A percentile compares a stretch with the other conserved stretches of the same genome.
Conservation (phyloP, 495 filamentous ascomycete genomes). For the Xylaria cubensis region DNA sequence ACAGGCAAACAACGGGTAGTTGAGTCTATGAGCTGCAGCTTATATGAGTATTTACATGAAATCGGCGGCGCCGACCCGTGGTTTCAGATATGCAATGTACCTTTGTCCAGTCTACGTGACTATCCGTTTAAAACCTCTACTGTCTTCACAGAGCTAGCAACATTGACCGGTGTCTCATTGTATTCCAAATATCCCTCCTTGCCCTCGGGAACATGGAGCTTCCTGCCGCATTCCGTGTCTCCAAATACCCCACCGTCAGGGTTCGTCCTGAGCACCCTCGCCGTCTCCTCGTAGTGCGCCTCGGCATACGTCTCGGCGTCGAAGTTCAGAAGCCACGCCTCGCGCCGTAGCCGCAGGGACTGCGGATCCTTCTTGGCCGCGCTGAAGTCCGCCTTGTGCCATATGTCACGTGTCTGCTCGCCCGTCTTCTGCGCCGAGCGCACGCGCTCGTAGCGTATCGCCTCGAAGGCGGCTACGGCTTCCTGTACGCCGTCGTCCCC, state of each 20-base stretch:
- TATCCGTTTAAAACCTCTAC: slow-evolving; percentile 1
- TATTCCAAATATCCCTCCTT: slow-evolving; percentile 36
- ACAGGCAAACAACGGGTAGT: too few relatives aligned
- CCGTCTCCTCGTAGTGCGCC: slow-evolving; percentile 35
- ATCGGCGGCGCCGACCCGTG: too few relatives aligned
- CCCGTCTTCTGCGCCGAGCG: slow-evolving; percentile 64
- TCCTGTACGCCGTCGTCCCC: slow-evolving; percentile 48
- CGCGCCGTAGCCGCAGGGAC: slow-evolving; percentile 59
- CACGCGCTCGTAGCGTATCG: slow-evolving; percentile 60
- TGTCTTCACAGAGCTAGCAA: background rate
- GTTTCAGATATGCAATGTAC: too few relatives aligned
- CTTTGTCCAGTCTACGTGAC: too few relatives aligned
- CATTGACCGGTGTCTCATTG: slow-evolving; percentile 10
- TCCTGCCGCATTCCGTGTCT: slow-evolving; percentile 27
- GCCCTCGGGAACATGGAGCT: slow-evolving; percentile 35
- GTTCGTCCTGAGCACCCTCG: slow-evolving; percentile 24
- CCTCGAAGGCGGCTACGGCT: slow-evolving; percentile 55
- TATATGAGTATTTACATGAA: too few relatives aligned
- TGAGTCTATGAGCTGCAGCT: too few relatives aligned
- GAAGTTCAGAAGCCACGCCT: slow-evolving; percentile 66
- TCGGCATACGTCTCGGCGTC: slow-evolving; percentile 66
- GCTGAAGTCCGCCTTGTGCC: slow-evolving; percentile 67
- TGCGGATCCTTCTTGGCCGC: slow-evolving; percentile 65
- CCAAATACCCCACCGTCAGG: slow-evolving; percentile 28
- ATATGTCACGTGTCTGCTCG: slow-evolving; percentile 62